phyloP scores from a whole-genome alignment of 345 rosid genomes.

The Eucalyptus tenuipes region DNA sequence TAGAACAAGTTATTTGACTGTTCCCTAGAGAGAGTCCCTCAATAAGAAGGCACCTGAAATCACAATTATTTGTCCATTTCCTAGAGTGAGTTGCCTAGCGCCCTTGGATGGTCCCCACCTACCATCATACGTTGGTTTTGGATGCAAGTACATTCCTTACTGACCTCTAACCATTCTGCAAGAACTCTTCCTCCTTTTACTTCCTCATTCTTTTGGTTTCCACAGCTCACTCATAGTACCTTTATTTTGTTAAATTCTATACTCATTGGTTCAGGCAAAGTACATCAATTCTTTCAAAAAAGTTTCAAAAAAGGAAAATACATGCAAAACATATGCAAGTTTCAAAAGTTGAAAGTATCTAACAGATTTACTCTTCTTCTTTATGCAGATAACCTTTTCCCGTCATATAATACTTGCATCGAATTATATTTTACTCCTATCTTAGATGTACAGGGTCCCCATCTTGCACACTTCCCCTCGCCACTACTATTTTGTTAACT shows the following conservation, averaged over 20 bases:
- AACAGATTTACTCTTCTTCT: background rate
- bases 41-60: background rate
- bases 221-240: background rate
- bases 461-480: background rate
- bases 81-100: background rate
- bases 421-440: background rate
- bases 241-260: background rate
- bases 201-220: background rate
- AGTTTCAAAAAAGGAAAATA: background rate
- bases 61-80: background rate
- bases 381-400: background rate
- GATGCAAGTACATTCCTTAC: background rate
- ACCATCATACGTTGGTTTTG: background rate
- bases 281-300: background rate
- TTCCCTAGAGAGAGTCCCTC: background rate
- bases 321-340: background rate
- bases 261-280: background rate
- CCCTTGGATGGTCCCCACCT: background rate
- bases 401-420: background rate
- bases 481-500: background rate
- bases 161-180: background rate
- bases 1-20: background rate
- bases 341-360: background rate
- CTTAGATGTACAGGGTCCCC: background rate
- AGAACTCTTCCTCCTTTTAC: background rate